Conservation (phyloP, 441 rosid genomes). For the Euphorbia corollata region DNA sequence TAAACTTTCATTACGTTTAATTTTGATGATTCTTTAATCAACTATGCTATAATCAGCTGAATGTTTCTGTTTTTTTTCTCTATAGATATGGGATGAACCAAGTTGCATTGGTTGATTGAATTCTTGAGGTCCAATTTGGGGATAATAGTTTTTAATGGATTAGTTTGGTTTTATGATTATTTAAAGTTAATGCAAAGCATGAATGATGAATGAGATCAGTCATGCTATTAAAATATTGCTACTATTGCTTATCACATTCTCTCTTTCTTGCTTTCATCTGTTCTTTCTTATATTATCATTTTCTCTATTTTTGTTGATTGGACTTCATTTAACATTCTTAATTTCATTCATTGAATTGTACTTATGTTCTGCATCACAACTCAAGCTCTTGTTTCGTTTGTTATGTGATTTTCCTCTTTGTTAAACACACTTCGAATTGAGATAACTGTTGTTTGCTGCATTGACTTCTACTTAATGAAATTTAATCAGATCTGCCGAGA, state of each 20-base stretch:
- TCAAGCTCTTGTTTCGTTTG: neutral
- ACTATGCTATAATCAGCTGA: neutral
- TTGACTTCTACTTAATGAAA: conserved; percentile 3
- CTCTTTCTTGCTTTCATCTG: conserved; percentile 10
- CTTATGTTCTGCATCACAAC: neutral
- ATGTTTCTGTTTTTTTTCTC: neutral
- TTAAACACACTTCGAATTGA: conserved; percentile 1
- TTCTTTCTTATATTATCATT: conserved; percentile 5
- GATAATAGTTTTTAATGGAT: conserved; percentile 10
- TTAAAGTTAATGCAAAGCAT: conserved; percentile 11
- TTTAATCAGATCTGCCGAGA: conserved; percentile 12
- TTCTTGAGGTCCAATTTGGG: conserved; percentile 11
- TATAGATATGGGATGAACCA: conserved; percentile 9
- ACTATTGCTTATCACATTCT: conserved; percentile 17
- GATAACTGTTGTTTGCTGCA: conserved; percentile 1
- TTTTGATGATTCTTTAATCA: neutral
- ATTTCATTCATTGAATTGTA: neutral
- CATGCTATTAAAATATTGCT: conserved; percentile 9
- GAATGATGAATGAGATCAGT: conserved; percentile 8
- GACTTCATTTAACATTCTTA: no score
- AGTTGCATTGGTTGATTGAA: neutral
- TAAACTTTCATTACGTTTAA: neutral
- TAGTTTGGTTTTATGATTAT: conserved; percentile 7
- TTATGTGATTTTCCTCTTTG: neutral
- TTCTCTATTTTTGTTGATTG: neutral